Evolutionary conservation across 495 filamentous ascomycete species (phyloP).

Genomic region (Zalerion maritima): DNA sequence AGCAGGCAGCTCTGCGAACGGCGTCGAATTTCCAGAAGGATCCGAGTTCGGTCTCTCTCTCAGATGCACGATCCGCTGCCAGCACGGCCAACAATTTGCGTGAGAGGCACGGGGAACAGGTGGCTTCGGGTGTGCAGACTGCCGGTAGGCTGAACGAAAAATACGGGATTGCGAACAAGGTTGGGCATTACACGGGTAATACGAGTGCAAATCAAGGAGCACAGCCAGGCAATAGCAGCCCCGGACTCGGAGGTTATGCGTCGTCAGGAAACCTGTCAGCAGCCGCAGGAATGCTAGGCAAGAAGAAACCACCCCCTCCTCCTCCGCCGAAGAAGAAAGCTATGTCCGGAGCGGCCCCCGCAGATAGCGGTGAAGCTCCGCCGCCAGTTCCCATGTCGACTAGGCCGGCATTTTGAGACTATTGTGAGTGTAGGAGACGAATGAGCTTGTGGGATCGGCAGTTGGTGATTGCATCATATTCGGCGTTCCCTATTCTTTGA

Average conservation of each 20-base stretch:
- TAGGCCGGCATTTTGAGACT: slow-evolving; percentile 21
- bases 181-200: slow-evolving; percentile 4
- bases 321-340: slow-evolving; percentile 49
- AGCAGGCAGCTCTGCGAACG: slow-evolving; percentile 44
- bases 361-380: slow-evolving; percentile 14
- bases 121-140: slow-evolving; percentile 47
- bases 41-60: slow-evolving; percentile 41
- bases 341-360: slow-evolving; percentile 6
- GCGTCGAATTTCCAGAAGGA: slow-evolving; percentile 39
- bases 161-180: slow-evolving; percentile 25
- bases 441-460: too few relatives aligned
- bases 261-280: slow-evolving; percentile 21
- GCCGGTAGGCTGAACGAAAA: slow-evolving; percentile 42
- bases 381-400: slow-evolving; percentile 36
- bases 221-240: slow-evolving; percentile 1
- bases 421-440: too few relatives aligned
- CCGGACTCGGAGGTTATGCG: slow-evolving; percentile 22
- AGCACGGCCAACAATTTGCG: slow-evolving; percentile 58
- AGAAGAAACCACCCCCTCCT: slow-evolving; percentile 55
- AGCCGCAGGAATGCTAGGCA: slow-evolving; percentile 18
- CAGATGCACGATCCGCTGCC: slow-evolving; percentile 38
- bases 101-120: slow-evolving; percentile 56
- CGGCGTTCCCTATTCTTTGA: too few relatives aligned
- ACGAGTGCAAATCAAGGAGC: not conserved
- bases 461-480: too few relatives aligned